Conservation (phyloP, 371 early-diverging fungal species). For the Catenaria anguillulae region DNA sequence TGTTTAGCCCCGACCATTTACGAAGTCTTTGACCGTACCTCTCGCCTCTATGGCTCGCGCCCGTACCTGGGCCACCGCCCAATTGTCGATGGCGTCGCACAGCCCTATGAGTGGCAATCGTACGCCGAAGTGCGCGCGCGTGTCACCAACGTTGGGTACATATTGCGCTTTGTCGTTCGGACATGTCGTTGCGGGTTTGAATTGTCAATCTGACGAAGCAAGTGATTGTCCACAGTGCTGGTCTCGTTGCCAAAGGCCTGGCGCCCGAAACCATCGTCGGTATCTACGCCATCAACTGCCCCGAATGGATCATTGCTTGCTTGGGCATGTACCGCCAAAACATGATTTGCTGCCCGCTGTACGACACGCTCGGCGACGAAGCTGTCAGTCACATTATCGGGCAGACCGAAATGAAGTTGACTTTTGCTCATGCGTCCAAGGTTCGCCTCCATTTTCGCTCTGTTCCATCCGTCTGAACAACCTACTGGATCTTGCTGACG, state of each 20-base stretch:
- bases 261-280: constrained; percentile 43
- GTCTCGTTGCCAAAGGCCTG: constrained; percentile 47
- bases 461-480: constrained; percentile 16
- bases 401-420: constrained; percentile 55
- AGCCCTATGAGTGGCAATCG: constrained; percentile 58
- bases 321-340: constrained; percentile 32
- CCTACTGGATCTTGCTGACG: no score
- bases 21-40: not conserved
- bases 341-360: constrained; percentile 15
- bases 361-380: constrained; percentile 62
- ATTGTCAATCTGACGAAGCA: not conserved
- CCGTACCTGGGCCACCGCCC: constrained; percentile 28
- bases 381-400: constrained; percentile 69
- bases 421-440: constrained; percentile 70
- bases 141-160: constrained; percentile 44
- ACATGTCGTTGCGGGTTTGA: no score
- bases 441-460: constrained; percentile 28
- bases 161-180: not conserved
- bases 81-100: constrained; percentile 33
- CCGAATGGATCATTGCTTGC: constrained; percentile 34
- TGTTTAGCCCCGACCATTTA: not conserved
- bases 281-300: constrained; percentile 62
- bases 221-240: constrained; percentile 13
- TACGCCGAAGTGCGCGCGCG: constrained; percentile 39
- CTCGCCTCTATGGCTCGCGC: no score